phyloP scores from a whole-genome alignment of 805 yeast species.

The Torulaspora delbrueckii region DNA sequence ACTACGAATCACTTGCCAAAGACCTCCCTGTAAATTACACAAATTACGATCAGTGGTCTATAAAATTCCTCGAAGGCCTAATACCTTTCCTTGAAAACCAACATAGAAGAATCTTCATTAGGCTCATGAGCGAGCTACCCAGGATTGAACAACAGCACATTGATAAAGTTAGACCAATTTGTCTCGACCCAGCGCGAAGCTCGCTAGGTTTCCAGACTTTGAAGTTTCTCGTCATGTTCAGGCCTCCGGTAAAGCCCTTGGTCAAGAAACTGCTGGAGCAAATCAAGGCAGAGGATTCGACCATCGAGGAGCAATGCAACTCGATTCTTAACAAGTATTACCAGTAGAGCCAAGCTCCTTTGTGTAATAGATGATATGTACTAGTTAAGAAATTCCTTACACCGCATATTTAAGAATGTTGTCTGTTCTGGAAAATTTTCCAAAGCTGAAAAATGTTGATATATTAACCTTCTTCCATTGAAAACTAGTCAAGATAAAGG shows the following conservation, averaged over 20 bases:
- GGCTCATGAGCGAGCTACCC: constrained; percentile 86
- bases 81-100: constrained; percentile 78
- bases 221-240: constrained; percentile 77
- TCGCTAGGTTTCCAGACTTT: constrained; percentile 78
- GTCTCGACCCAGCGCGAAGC: constrained; percentile 80
- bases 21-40: constrained; percentile 17
- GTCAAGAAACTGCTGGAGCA: constrained; percentile 31
- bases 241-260: constrained; percentile 68
- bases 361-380: background rate
- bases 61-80: constrained; percentile 65
- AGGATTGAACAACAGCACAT: constrained; percentile 60
- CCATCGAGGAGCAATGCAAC: constrained; percentile 27
- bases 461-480: background rate
- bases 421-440: background rate
- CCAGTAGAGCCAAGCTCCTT: background rate
- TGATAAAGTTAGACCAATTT: constrained; percentile 60
- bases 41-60: constrained; percentile 63
- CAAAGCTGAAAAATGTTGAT: background rate
- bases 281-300: constrained; percentile 25
- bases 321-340: constrained; percentile 27
- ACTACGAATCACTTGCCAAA: constrained; percentile 41
- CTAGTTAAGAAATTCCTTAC: constrained; percentile 4
- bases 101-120: constrained; percentile 74
- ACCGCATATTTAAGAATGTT: constrained; percentile 2
- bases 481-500: background rate